Percentiles rank a stretch among this genome's conserved stretches.
These are phyloP conservation scores for Apiospora kogelbergensis DNA, from an alignment of 2,329 filamentous ascomycete genomes.

Conservation along the genomic window DNA sequence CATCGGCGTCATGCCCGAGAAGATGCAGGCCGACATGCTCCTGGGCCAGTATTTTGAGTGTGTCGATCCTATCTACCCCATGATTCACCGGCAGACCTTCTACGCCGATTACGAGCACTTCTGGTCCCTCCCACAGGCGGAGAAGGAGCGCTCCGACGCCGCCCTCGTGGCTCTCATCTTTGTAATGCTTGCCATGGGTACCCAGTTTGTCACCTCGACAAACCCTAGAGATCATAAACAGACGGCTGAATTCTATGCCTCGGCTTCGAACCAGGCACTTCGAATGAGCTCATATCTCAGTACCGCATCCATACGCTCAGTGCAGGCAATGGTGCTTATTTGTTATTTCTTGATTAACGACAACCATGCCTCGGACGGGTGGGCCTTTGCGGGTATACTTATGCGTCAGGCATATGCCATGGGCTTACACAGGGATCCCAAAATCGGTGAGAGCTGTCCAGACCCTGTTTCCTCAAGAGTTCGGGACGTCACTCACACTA, in stretches of 20 bases:
- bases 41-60: slow-evolving; percentile 64
- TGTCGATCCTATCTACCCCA: slow-evolving; percentile 79
- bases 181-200: slow-evolving; percentile 75
- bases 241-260: slow-evolving; percentile 80
- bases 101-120: slow-evolving; percentile 78
- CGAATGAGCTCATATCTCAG: slow-evolving; percentile 76
- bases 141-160: slow-evolving; percentile 63
- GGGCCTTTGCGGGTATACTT: slow-evolving; percentile 77
- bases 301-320: slow-evolving; percentile 68
- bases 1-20: slow-evolving; percentile 72
- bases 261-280: slow-evolving; percentile 75
- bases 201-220: slow-evolving; percentile 68
- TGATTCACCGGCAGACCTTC: slow-evolving; percentile 74
- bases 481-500: neutral
- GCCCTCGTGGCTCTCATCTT: slow-evolving; percentile 73
- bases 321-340: slow-evolving; percentile 81
- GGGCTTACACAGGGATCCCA: slow-evolving; percentile 77
- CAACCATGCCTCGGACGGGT: slow-evolving; percentile 80
- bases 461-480: neutral
- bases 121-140: slow-evolving; percentile 60
- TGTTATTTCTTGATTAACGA: slow-evolving; percentile 85
- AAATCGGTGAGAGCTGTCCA: slow-evolving; percentile 51
- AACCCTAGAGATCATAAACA: slow-evolving; percentile 65
- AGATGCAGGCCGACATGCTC: slow-evolving; percentile 72
- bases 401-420: slow-evolving; percentile 80